Conservation (phyloP, 176 grass and related monocot genomes). For the Hyparrhenia diplandra region DNA sequence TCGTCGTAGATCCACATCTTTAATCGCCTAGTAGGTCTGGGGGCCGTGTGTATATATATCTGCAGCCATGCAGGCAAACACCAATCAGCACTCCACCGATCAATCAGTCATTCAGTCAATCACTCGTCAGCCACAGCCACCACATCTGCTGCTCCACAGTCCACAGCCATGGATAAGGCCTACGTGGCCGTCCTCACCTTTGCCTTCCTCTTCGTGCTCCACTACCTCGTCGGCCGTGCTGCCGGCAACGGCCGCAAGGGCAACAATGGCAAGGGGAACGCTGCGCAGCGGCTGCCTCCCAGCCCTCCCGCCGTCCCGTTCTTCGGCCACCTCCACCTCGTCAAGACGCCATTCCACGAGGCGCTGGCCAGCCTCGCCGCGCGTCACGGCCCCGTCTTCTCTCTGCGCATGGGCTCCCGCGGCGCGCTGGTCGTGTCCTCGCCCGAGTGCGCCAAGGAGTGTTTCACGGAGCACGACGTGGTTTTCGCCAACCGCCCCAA, state of each 20-base stretch:
- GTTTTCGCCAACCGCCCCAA: constrained; percentile 55
- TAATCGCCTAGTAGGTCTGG: no score
- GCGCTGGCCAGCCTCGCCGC: constrained; percentile 26
- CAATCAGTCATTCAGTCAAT: neutral
- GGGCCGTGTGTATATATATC: neutral
- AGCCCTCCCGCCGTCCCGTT: constrained; percentile 35
- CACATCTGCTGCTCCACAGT: neutral
- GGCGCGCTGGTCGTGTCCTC: constrained; percentile 46
- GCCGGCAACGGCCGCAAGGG: neutral
- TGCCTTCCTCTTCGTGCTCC: constrained; percentile 20
- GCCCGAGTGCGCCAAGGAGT: constrained; percentile 18
- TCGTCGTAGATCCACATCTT: no score
- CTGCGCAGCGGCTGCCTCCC: constrained; percentile 12
- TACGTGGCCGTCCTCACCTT: constrained; percentile 1
- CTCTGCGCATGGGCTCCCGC: constrained; percentile 43
- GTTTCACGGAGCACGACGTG: constrained; percentile 52
- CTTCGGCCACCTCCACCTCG: constrained; percentile 53
- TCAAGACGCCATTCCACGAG: constrained; percentile 45
- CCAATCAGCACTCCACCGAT: neutral
- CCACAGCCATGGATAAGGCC: constrained; percentile 3
- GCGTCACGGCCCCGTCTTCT: constrained; percentile 35
- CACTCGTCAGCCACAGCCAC: neutral
- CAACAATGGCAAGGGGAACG: neutral
- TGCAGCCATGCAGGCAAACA: constrained; percentile 9
- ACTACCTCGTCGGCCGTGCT: constrained; percentile 11